Conservation (phyloP, 2,329 filamentous ascomycete species). For the Aspergillus ibericus region DNA sequence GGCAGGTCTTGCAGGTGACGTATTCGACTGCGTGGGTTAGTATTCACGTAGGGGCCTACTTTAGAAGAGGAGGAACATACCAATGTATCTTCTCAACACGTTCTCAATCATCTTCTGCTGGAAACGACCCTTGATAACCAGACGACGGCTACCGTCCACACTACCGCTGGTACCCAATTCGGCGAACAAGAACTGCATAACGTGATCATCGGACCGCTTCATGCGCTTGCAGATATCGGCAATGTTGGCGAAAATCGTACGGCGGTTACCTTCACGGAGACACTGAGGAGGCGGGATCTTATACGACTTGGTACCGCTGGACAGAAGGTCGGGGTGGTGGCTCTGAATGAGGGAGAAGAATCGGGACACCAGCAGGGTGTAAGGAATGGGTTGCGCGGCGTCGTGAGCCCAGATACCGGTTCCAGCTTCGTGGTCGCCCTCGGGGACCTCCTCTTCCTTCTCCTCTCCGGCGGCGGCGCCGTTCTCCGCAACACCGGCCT, state of each 20-base stretch:
- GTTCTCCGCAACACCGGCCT: constrained; percentile 60
- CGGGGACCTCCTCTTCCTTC: constrained; percentile 56
- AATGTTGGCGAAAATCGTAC: constrained; percentile 99
- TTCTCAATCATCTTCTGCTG: constrained; percentile 99
- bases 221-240: constrained; percentile 98
- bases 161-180: constrained; percentile 97
- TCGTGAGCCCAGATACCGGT: constrained; percentile 90
- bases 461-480: constrained; percentile 58
- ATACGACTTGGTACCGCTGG: constrained; percentile 88
- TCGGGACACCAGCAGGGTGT: constrained; percentile 79
- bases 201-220: constrained; percentile 98
- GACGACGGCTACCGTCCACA: constrained; percentile 84
- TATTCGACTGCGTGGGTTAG: constrained; percentile 70
- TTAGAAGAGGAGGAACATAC: too few species aligned
- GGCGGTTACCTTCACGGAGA: constrained; percentile 99
- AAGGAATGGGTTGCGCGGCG: constrained; percentile 73
- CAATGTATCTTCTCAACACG: constrained; percentile 91
- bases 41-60: constrained; percentile 1
- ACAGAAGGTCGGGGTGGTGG: constrained; percentile 94
- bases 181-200: constrained; percentile 94
- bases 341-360: constrained; percentile 95
- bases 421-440: constrained; percentile 80
- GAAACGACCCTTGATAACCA: constrained; percentile 99
- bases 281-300: constrained; percentile 99
- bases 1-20: constrained; percentile 98